Conservation (phyloP, 2,329 filamentous ascomycete species). For the Septoria linicola region DNA sequence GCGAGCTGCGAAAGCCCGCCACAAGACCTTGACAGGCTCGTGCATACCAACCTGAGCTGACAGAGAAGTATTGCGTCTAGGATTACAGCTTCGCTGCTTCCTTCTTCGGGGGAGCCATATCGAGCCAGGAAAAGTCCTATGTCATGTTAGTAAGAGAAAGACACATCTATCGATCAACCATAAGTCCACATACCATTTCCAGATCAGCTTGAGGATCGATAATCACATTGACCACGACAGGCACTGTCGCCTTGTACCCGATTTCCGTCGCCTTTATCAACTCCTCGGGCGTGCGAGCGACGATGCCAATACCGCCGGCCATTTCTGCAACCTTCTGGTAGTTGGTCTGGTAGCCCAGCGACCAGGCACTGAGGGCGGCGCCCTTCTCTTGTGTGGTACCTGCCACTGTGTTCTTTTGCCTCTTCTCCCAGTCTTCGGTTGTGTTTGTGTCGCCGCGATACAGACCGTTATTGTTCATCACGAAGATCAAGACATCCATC, state of each 20-base stretch:
- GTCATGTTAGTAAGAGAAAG: slow-evolving; percentile 15
- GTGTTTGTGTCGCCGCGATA: slow-evolving; percentile 41
- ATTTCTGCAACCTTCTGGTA: slow-evolving; percentile 58
- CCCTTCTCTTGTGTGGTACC: slow-evolving; percentile 36
- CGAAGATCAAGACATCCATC: slow-evolving; percentile 47
- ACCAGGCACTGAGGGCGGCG: slow-evolving; percentile 51
- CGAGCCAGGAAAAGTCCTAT: slow-evolving; percentile 36
- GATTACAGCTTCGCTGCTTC: slow-evolving; percentile 26
- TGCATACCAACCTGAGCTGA: too few species aligned
- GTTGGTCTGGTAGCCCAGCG: slow-evolving; percentile 52
- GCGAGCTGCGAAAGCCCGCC: too few species aligned
- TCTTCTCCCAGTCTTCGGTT: slow-evolving; percentile 45
- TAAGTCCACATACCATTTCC: slow-evolving; percentile 29
- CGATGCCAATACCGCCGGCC: slow-evolving; percentile 55
- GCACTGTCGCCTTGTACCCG: slow-evolving; percentile 50
- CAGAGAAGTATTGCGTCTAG: too few species aligned
- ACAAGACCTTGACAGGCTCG: too few species aligned
- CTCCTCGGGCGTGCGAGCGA: slow-evolving; percentile 54
- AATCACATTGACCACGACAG: slow-evolving; percentile 56
- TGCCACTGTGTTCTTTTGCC: slow-evolving; percentile 44
- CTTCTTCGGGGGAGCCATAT: slow-evolving; percentile 33
- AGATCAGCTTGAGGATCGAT: slow-evolving; percentile 45
- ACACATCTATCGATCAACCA: neutral
- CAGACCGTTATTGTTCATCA: slow-evolving; percentile 51
- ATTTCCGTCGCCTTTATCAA: slow-evolving; percentile 51